Percentiles rank a stretch among this genome's conserved stretches.
phyloP scores from a whole-genome alignment of 495 filamentous ascomycete species.

The Hypoxylon lenormandii region DNA sequence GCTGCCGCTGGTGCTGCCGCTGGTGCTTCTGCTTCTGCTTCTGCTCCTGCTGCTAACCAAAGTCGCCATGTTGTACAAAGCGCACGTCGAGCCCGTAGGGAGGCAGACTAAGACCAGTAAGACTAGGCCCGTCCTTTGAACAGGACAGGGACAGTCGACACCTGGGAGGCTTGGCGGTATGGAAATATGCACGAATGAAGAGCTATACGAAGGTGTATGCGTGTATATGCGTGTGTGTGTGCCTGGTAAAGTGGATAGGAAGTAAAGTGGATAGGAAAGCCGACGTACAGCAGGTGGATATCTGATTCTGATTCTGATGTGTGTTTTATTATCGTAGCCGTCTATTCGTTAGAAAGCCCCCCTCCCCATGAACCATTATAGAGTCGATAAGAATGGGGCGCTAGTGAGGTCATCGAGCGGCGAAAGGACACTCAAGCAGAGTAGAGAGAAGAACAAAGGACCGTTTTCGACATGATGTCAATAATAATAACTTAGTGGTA shows the following conservation, averaged over 20 bases:
- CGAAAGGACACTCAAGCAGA: not conserved
- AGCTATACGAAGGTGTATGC: slow-evolving; percentile 47
- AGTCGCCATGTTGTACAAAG: slow-evolving; percentile 6
- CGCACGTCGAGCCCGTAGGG: not conserved
- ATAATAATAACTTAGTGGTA: no score
- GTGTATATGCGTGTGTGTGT: slow-evolving; percentile 42
- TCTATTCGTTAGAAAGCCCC: slow-evolving; percentile 40
- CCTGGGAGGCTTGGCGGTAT: slow-evolving; percentile 45
- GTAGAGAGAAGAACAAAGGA: not conserved
- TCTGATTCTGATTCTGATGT: no score
- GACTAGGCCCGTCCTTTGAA: slow-evolving; percentile 7
- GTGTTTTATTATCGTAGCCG: slow-evolving; percentile 39
- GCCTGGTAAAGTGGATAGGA: slow-evolving; percentile 56
- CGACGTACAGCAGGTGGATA: slow-evolving; percentile 44
- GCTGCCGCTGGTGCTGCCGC: no score
- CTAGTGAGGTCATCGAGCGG: slow-evolving; percentile 48
- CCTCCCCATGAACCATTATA: slow-evolving; percentile 21
- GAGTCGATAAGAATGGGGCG: slow-evolving; percentile 29
- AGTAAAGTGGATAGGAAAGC: slow-evolving; percentile 52
- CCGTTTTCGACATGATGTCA: no score
- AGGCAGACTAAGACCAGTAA: not conserved
- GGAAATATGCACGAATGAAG: slow-evolving; percentile 48
- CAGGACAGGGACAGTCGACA: slow-evolving; percentile 43
- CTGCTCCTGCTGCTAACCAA: not conserved
- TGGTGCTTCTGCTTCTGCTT: no score